Conservation (phyloP, 306 rosid species). For the Glycyrrhiza uralensis region DNA sequence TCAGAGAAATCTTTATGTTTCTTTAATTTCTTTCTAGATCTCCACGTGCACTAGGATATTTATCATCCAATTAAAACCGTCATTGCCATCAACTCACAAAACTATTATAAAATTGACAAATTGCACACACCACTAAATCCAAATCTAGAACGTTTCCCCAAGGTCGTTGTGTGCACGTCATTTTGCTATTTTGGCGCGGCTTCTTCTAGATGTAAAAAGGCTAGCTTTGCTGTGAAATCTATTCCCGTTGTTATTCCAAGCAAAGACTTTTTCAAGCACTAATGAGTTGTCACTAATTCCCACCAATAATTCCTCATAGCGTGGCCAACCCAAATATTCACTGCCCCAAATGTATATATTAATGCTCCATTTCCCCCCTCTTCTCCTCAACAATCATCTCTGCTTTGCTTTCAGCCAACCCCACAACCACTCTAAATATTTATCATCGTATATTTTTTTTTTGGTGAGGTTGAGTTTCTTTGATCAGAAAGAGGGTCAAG, state of each 20-base stretch:
- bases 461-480: constrained; percentile 21
- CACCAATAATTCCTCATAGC: constrained; percentile 19
- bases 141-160: constrained; percentile 15
- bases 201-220: constrained; percentile 22
- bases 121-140: background rate
- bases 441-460: background rate
- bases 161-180: constrained; percentile 11
- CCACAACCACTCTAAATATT: background rate
- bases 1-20: too few relatives aligned
- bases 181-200: background rate
- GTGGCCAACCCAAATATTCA: constrained; percentile 10
- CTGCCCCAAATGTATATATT: background rate
- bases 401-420: background rate
- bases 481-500: constrained; percentile 14
- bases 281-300: constrained; percentile 22
- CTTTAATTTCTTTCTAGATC: too few relatives aligned
- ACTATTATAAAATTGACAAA: too few relatives aligned
- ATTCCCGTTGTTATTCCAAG: background rate
- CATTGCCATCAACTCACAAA: too few relatives aligned
- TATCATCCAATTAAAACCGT: too few relatives aligned
- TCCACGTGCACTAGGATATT: too few relatives aligned
- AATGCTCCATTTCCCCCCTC: background rate
- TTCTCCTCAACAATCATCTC: too few relatives aligned
- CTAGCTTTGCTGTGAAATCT: background rate
- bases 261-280: constrained; percentile 36